Percentiles rank a stretch among this genome's conserved stretches.
Conservation (phyloP, 2,329 filamentous ascomycete species). For the Ophiosphaerella narmari region DNA sequence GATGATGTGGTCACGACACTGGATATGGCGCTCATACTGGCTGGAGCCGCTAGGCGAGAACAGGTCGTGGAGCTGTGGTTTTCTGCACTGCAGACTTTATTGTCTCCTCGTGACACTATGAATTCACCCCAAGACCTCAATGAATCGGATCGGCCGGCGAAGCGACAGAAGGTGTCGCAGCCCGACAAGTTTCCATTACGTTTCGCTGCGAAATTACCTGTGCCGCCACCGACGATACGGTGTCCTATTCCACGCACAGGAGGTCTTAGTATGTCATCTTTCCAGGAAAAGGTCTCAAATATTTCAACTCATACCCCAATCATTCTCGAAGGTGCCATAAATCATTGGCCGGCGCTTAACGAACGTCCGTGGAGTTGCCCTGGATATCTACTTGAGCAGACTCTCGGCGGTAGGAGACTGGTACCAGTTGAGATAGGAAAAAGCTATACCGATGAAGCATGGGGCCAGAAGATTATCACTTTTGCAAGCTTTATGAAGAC, state of each 20-base stretch:
- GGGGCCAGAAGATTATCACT: slow-evolving; percentile 79
- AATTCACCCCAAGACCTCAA: background rate
- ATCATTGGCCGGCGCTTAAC: slow-evolving; percentile 78
- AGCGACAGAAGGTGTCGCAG: slow-evolving; percentile 17
- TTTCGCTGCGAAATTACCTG: slow-evolving; percentile 22
- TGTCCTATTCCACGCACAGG: slow-evolving; percentile 26
- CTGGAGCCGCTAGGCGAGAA: slow-evolving; percentile 50
- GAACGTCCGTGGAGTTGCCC: slow-evolving; percentile 72
- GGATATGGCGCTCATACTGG: slow-evolving; percentile 77
- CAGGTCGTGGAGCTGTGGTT: slow-evolving; percentile 55
- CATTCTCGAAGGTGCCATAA: slow-evolving; percentile 68
- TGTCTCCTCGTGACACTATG: slow-evolving; percentile 1
- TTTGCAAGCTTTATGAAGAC: slow-evolving; percentile 72
- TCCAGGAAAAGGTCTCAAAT: slow-evolving; percentile 34
- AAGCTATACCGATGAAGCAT: slow-evolving; percentile 83
- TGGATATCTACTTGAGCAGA: slow-evolving; percentile 73
- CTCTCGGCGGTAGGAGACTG: slow-evolving; percentile 75
- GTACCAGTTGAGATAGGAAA: slow-evolving; percentile 86
- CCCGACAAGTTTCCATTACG: slow-evolving; percentile 6
- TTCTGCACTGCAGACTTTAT: slow-evolving; percentile 48
- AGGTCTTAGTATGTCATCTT: slow-evolving; percentile 27
- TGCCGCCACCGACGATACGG: slow-evolving; percentile 12
- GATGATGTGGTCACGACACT: slow-evolving; percentile 66
- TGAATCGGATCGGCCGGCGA: slow-evolving; percentile 16
- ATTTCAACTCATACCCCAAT: slow-evolving; percentile 56